These are phyloP conservation scores for Pulveroboletus sp. DNA, from an alignment of 768 basidiomycete species.

Conservation along the genomic window DNA sequence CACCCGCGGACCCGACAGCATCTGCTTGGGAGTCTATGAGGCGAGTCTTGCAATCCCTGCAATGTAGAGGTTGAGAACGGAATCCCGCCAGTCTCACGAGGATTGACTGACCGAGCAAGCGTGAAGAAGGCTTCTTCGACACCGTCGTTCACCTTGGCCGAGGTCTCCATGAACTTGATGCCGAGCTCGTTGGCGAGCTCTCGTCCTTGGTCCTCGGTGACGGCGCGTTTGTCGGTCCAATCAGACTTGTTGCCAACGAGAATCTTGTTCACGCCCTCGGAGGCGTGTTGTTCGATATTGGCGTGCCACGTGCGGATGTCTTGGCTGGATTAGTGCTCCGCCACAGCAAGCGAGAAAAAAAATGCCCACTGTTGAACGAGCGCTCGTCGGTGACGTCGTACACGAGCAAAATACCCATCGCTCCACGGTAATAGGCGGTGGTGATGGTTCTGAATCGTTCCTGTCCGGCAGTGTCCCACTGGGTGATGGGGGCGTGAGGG, in stretches of 20 bases:
- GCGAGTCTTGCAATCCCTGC: slow-evolving; percentile 94
- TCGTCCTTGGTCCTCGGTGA: slow-evolving; percentile 88
- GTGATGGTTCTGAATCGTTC: slow-evolving; percentile 99
- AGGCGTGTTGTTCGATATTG: slow-evolving; percentile 98
- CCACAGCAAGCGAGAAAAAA: slow-evolving; percentile 16
- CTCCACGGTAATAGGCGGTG: slow-evolving; percentile 98
- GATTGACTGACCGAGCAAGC: slow-evolving; percentile 80
- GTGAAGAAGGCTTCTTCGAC: slow-evolving; percentile 99
- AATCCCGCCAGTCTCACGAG: no score
- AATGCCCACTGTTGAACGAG: slow-evolving; percentile 88
- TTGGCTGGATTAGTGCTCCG: slow-evolving; percentile 29
- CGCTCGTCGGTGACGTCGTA: slow-evolving; percentile 96
- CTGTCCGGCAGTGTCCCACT: slow-evolving; percentile 99
- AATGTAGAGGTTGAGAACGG: background rate
- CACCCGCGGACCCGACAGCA: slow-evolving; percentile 37
- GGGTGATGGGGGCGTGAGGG: background rate
- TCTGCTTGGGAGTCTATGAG: slow-evolving; percentile 92
- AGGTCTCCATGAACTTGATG: slow-evolving; percentile 97
- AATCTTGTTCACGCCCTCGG: slow-evolving; percentile 98
- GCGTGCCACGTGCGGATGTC: slow-evolving; percentile 98
- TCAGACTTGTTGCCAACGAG: slow-evolving; percentile 99
- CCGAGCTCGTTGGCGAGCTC: slow-evolving; percentile 91
- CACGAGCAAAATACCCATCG: slow-evolving; percentile 98
- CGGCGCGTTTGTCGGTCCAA: slow-evolving; percentile 93
- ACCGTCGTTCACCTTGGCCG: slow-evolving; percentile 93